Conservation (phyloP, 345 rosid species). For the Eutrema japonicum region DNA sequence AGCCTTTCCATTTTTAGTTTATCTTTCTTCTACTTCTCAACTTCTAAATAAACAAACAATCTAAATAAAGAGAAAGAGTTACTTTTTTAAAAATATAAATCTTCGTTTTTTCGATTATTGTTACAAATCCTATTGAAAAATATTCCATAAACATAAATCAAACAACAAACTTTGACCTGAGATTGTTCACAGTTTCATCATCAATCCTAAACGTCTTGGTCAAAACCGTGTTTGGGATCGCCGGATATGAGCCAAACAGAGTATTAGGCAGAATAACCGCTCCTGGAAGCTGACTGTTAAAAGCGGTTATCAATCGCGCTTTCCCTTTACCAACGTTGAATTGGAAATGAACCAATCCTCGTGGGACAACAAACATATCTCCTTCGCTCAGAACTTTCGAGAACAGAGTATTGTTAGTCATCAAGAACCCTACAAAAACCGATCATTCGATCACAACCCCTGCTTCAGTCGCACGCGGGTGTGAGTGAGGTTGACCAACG, state of each 20-base stretch:
- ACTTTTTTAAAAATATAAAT: background rate
- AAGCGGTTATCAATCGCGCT: constrained; percentile 61
- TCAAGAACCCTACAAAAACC: constrained; percentile 64
- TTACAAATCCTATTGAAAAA: background rate
- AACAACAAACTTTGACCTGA: constrained; percentile 56
- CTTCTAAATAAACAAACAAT: constrained; percentile 32
- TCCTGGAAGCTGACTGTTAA: constrained; percentile 78
- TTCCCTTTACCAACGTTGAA: constrained; percentile 63
- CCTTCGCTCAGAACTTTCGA: constrained; percentile 57
- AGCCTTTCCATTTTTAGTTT: constrained; percentile 44
- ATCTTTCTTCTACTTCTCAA: constrained; percentile 9
- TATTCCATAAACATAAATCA: background rate
- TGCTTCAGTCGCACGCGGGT: constrained; percentile 64
- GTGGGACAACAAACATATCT: constrained; percentile 63
- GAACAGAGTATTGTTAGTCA: constrained; percentile 49
- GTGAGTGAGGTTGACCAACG: constrained; percentile 67
- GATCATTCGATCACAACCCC: constrained; percentile 60
- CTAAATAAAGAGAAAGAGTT: constrained; percentile 23
- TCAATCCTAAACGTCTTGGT: constrained; percentile 58
- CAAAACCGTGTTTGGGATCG: constrained; percentile 61
- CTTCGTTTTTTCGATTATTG: background rate
- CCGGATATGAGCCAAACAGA: constrained; percentile 57
- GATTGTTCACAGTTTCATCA: constrained; percentile 46
- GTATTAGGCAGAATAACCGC: constrained; percentile 41
- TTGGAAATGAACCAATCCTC: constrained; percentile 74